Conservation (phyloP, 2,329 filamentous ascomycete species). For the Trichoderma atroviride region DNA sequence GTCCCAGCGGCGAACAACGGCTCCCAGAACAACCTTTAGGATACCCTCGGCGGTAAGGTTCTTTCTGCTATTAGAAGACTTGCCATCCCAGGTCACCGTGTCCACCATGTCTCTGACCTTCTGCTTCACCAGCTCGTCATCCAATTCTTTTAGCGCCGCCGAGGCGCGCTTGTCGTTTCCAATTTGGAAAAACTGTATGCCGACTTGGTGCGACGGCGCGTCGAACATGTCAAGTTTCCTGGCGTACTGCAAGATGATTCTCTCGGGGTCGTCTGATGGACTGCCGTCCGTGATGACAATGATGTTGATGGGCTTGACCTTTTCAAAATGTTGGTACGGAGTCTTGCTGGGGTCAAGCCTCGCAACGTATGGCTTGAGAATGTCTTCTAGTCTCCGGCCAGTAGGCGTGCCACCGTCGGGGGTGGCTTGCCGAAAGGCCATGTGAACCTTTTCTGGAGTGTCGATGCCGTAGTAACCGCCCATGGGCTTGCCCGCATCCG, state of each 20-base stretch:
- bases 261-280: slow-evolving; percentile 77
- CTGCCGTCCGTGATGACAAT: slow-evolving; percentile 92
- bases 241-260: slow-evolving; percentile 67
- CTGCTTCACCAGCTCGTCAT: slow-evolving; percentile 65
- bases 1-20: slow-evolving; percentile 60
- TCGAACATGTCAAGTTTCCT: slow-evolving; percentile 68
- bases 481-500: slow-evolving; percentile 40
- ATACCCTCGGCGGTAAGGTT: slow-evolving; percentile 69
- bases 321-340: slow-evolving; percentile 36
- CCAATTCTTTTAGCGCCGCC: slow-evolving; percentile 68
- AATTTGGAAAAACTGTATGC: slow-evolving; percentile 95
- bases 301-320: slow-evolving; percentile 79
- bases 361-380: slow-evolving; percentile 72
- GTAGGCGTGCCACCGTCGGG: slow-evolving; percentile 75
- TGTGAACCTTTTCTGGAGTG: slow-evolving; percentile 57
- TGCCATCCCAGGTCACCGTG: slow-evolving; percentile 73
- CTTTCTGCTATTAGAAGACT: slow-evolving; percentile 42
- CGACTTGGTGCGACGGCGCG: slow-evolving; percentile 79
- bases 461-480: slow-evolving; percentile 68
- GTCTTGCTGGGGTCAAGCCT: slow-evolving; percentile 43
- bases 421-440: slow-evolving; percentile 69
- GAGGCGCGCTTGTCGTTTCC: slow-evolving; percentile 70
- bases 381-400: slow-evolving; percentile 68
- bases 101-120: slow-evolving; percentile 86
- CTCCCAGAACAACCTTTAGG: slow-evolving; percentile 80